Evolutionary conservation across 208 protist genomes (phyloP), one percentile per base, ranked within the genome.

Genomic region (Trypanosomatidae sp.): DNA sequence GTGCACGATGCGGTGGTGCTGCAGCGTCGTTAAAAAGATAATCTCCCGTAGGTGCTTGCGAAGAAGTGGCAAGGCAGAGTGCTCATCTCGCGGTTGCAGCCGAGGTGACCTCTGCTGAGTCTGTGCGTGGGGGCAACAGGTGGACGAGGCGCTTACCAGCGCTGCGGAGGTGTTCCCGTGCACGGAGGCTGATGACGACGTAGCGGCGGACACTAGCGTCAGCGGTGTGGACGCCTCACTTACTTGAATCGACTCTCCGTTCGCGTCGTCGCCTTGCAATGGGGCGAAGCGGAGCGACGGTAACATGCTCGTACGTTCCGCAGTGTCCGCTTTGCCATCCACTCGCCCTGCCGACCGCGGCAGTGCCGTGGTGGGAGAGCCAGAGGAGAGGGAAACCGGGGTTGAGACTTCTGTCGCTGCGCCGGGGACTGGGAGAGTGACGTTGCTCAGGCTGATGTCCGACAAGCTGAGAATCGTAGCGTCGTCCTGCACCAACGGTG

Each of bases 1-100:
- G 43, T 79, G 77, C 10, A 98, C 94, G 71, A 98, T 93, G 71
- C 88, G 81, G 56, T 77, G 80, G 71, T 98, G 90, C 36, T 82
- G 70, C 28, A 96, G 86, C n/a, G 82, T 72, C 4, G 81, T 89
- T 64, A 98, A 83, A 30, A 95, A 79, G 39, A 86, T 80, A 17
- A 98, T 84, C 66, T 98, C 94, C 33, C 88, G 82, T 58, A 91
- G 69, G 73, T 88, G 78, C 47, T 80, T 80, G 55, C 76, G 76
- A 44, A 80, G 73, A 53, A 80, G 62, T n/a, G 76, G 76, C 3
- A 66, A 69, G 70, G 70, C 71, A 3, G 76, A 49, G 15, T 64
- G 36, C 53, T 46, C 52, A 3, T 50, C 55, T n/a, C 22, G 22
- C 17, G 52, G 5, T 46, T 49, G 60, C 28, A 33, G 60, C 17